These are phyloP conservation scores for Huiozyma naganishii DNA, from an alignment of 805 yeast species.

Conservation along the genomic window DNA sequence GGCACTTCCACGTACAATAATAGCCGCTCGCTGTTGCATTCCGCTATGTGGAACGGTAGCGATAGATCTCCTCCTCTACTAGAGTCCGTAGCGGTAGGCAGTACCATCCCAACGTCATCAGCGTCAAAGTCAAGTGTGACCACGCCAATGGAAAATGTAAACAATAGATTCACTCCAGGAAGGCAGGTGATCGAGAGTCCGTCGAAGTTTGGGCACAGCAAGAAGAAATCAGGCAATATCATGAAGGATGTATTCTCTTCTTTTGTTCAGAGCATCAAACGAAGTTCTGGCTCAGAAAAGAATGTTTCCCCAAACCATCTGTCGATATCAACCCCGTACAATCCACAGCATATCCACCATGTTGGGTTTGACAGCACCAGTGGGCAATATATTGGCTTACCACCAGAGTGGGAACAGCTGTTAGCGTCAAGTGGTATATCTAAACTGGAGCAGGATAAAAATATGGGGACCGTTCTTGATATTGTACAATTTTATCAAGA, in stretches of 20 bases:
- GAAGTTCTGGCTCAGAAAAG: neutral
- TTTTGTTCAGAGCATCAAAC: slow-evolving; percentile 22
- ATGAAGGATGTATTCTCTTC: slow-evolving; percentile 50
- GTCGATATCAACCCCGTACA: slow-evolving; percentile 77
- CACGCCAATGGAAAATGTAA: neutral
- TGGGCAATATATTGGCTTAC: slow-evolving; percentile 86
- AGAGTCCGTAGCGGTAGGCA: neutral
- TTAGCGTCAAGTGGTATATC: slow-evolving; percentile 81
- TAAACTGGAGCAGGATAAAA: slow-evolving; percentile 73
- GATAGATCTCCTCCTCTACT: slow-evolving; percentile 1
- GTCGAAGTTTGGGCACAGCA: neutral
- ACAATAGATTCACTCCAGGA: neutral
- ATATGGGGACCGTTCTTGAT: slow-evolving; percentile 90
- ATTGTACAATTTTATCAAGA: slow-evolving; percentile 79
- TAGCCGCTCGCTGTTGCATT: neutral
- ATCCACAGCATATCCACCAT: slow-evolving; percentile 86
- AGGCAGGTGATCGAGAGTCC: neutral
- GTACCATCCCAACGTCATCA: neutral
- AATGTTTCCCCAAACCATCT: neutral
- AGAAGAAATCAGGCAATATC: slow-evolving; percentile 23
- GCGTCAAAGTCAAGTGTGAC: neutral
- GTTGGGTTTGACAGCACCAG: slow-evolving; percentile 79
- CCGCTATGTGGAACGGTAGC: neutral
- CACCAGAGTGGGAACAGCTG: slow-evolving; percentile 83
- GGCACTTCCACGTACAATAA: neutral